phyloP scores from a whole-genome alignment of 306 rosid genomes.

The Amphicarpaea edgeworthii region DNA sequence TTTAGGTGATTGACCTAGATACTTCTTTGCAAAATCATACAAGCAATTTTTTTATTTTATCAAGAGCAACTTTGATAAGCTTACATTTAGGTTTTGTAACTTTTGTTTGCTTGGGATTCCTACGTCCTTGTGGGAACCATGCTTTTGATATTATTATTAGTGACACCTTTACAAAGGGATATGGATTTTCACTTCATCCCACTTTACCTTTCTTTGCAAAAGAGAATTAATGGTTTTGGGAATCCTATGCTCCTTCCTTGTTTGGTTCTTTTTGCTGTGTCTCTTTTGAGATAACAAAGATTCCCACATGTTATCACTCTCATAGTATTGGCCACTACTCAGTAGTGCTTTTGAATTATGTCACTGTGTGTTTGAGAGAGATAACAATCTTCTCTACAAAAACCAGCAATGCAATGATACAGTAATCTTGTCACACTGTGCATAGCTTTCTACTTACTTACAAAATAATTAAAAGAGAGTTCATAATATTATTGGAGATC shows the following conservation, averaged over 20 bases:
- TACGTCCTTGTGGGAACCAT: conserved; percentile 50
- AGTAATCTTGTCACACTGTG: conserved; percentile 3
- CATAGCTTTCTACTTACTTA: conserved; percentile 24
- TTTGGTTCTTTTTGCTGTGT: conserved; percentile 61
- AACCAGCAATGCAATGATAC: conserved; percentile 20
- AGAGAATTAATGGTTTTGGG: conserved; percentile 60
- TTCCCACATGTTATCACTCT: conserved; percentile 47
- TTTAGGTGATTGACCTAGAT: too few species aligned
- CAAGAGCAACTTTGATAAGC: too few species aligned
- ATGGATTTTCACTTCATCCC: conserved; percentile 52
- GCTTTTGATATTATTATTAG: conserved; percentile 59
- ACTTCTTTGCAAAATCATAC: too few species aligned
- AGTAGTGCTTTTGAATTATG: conserved; percentile 35
- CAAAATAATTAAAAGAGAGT: background rate
- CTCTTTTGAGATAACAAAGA: conserved; percentile 64
- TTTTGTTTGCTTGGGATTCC: conserved; percentile 62
- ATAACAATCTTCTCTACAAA: conserved; percentile 32
- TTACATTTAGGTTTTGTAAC: too few species aligned
- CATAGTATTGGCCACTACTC: conserved; percentile 11
- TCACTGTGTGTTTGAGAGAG: background rate
- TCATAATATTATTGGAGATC: too few species aligned
- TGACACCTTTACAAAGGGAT: conserved; percentile 61
- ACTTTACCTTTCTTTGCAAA: conserved; percentile 61
- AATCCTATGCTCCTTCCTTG: conserved; percentile 82
- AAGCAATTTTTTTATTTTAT: too few species aligned